These are phyloP conservation scores for Talaromyces islandicus DNA, from an alignment of 2,329 filamentous ascomycete species.

Conservation along the genomic window DNA sequence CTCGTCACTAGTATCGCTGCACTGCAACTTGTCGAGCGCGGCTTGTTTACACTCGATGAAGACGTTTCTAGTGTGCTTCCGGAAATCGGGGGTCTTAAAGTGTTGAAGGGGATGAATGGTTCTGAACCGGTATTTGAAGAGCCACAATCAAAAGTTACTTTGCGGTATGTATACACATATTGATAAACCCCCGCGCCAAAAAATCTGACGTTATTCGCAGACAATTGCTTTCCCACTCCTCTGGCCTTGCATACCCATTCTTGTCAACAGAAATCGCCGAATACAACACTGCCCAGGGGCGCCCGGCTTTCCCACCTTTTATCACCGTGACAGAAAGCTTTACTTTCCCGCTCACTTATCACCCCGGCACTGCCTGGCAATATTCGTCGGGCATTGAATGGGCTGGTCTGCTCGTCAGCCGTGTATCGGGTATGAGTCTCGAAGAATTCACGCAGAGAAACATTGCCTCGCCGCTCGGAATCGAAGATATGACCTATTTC, in stretches of 20 bases:
- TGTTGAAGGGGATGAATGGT: conserved; percentile 3
- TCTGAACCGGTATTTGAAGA: conserved; percentile 1
- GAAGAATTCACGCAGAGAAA: conserved; percentile 5
- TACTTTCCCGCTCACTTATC: background rate
- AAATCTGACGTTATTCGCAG: background rate
- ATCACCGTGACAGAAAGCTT: background rate
- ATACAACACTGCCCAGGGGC: background rate
- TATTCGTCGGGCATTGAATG: conserved; percentile 4
- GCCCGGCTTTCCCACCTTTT: background rate
- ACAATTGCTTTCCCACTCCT: conserved; percentile 6
- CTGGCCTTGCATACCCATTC: conserved; percentile 3
- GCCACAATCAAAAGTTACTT: background rate
- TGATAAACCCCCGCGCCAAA: too few species aligned
- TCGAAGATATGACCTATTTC: conserved; percentile 6
- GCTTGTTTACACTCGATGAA: conserved; percentile 2
- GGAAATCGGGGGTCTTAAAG: conserved; percentile 1
- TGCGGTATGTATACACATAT: background rate
- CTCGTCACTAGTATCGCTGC: conserved; percentile 4
- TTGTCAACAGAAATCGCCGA: background rate
- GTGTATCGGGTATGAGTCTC: background rate
- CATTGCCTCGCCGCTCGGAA: conserved; percentile 2
- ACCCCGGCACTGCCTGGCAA: conserved; percentile 2
- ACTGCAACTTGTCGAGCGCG: conserved; percentile 3
- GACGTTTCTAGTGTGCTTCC: conserved; percentile 2
- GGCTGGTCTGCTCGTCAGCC: background rate